Evolutionary conservation across 2,329 filamentous ascomycete genomes (phyloP), one percentile per base, ranked within the genome.

Genomic region (Plectosphaerella cucumerina): DNA sequence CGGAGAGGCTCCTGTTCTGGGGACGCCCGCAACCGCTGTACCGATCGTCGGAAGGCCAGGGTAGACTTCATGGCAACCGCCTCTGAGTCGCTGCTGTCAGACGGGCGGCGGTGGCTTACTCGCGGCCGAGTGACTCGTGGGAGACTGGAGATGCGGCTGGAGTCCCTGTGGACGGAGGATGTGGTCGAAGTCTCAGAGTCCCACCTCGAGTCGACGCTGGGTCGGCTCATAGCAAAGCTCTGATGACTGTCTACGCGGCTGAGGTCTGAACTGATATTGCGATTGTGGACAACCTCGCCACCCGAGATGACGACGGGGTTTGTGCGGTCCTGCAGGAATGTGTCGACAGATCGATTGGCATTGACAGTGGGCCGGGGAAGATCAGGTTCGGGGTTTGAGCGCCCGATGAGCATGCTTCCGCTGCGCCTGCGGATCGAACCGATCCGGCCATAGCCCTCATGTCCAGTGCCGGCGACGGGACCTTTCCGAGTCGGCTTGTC

Each of bases 401-500:
- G 73, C 3, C 67, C 58, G 53, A 74, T 80, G 8, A 76, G 70
- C 18, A 75, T 71, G 60, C 81, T 85, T 53, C 78, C 81, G 60
- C 84, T 90, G 49, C 86, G 80, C 26, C 86, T 80, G 52, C 84
- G 80, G 26, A 73, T 60, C 5, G 77, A 72, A 3, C 84, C 83
- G 50, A 89, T 74, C 50, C 80, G 80, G 1, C 87, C 87, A 60
- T 93, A 92, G 1, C 87, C 87, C 70, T 97, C 93, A 61, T 97
- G 91, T 0, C 93, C 93, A 35, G 93, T 97, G n/a, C 93, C 93
- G 39, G 93, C 93, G 15, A 81, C 83, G 20, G 93, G 93, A 0
- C 93, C 92, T 67, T 90, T 93, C 23, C 87, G 80, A 21, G 73
- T 54, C 8, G 73, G 63, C 56, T 78, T 84, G 9, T 85, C 83